phyloP scores from a whole-genome alignment of 2,329 filamentous ascomycete genomes.

The Thelonectria olida region DNA sequence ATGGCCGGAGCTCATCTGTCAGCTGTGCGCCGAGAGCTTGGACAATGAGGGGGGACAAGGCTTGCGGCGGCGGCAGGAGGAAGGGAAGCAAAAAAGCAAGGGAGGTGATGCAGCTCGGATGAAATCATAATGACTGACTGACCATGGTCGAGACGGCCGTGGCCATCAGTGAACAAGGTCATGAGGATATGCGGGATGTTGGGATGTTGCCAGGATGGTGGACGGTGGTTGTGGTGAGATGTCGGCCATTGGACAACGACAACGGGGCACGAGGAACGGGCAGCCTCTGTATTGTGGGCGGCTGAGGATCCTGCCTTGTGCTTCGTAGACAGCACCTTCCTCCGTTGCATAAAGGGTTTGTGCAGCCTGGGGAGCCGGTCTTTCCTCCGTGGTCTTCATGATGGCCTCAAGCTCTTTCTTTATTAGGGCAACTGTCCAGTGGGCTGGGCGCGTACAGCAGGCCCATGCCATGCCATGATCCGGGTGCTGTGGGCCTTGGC shows the following conservation, averaged over 20 bases:
- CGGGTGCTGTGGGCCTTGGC: neutral
- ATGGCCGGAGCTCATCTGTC: slow-evolving; percentile 24
- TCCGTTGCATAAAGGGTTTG: neutral
- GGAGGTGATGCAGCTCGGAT: slow-evolving; percentile 9
- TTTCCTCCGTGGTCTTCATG: neutral
- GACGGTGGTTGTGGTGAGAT: slow-evolving; percentile 30
- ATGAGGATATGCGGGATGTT: neutral
- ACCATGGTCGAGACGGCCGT: slow-evolving; percentile 13
- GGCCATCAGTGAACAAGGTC: slow-evolving; percentile 2
- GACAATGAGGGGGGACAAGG: neutral
- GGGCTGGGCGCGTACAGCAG: no score
- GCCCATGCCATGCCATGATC: neutral
- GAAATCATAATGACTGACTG: slow-evolving; percentile 25
- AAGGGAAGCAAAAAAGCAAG: slow-evolving; percentile 21
- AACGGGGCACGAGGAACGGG: slow-evolving; percentile 28
- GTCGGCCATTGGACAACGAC: slow-evolving; percentile 30
- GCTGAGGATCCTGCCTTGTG: neutral
- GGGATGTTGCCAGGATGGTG: neutral
- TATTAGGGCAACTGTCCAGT: neutral
- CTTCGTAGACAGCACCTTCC: no score
- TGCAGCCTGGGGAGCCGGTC: neutral
- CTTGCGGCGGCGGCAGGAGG: slow-evolving; percentile 5
- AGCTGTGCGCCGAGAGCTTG: slow-evolving; percentile 25
- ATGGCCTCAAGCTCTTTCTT: neutral
- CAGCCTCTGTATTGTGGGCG: neutral